Base-by-base conservation (phyloP, 306 rosid genomes). In the Aeschynomene evenia region DNA sequence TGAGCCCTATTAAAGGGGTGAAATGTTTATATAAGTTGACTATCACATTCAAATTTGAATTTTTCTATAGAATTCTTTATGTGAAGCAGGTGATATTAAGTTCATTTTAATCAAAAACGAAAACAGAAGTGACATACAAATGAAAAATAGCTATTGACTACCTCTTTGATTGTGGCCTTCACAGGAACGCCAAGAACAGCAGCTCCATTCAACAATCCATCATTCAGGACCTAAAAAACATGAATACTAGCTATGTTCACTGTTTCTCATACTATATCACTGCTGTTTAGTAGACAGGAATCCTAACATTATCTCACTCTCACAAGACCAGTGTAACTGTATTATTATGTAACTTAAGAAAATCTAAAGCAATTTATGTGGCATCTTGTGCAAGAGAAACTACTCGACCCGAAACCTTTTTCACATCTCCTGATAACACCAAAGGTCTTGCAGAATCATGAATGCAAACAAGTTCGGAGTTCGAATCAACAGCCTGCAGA, bases 141-240 rank as follows among this genome's bases (percentile, higher is more conserved):
- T 40, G 63, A 68, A 19, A 52, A 54, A 72, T 56, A 72, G 62
- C 33, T 52, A 54, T 37, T 59, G 26, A 36, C 40, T 84, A 92
- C 99, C 97, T 94, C 97, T 81, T 91, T 94, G 85, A 94, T 91
- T 23, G 99, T 94, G 65, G 99, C 96, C 85, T 94, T 94, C 39
- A 57, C 89, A 48, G 97, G 99, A 73, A 94, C 97, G 28, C 97
- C 97, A 70, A 91, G 99, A 55, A 94, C 99, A 12, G 96, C 91
- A 19, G 97, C 99, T 63, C 97, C 96, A 34, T 87, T 83, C 69
- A 84, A 75, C 82, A 77, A 74, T 74, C 92, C 99, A 78, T 94
- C 99, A 72, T 68, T 66, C 70, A 94, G 85, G 79, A 94, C 99
- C 99, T 94, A 76, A 76, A 71, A 31, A 40, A n/a, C n/a, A n/a